Evolutionary conservation across 78 protist genomes (phyloP), one percentile per base, ranked within the genome.

Genomic region (Thecamonas trahens): DNA sequence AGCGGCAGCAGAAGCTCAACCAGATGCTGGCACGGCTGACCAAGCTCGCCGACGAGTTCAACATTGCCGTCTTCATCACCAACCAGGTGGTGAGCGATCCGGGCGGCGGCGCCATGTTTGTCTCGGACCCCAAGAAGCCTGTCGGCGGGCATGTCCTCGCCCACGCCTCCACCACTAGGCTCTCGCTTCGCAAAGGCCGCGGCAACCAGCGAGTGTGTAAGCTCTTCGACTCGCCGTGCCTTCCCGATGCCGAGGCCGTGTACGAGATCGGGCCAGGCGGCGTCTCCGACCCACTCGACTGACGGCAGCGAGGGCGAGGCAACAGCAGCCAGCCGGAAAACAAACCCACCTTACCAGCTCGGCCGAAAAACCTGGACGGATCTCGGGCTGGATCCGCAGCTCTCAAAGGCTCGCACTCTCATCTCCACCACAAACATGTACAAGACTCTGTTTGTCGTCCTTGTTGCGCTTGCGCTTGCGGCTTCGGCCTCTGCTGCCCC

Each of bases 61-160:
- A 97, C 37, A 85, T 95, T 7, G 99, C 99, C 7, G 99, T 95
- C 2, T 96, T 96, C 57, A 86, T 97, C 72, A 94, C 98, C 11
- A 96, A 96, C 67, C 99, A 97, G 79, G 99, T 98, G 15, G 99
- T 97, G 17, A 98, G 99, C 5, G 68, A 82, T 38, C 93, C 85
- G 3, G 95, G 87, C 62, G 94, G 87, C 22, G 82, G 55, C n/a
- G 40, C 59, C 37, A 52, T 70, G 79, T 93, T 93, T 44, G 66
- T 53, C 26, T 70, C 86, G 9, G 86, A 87, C 62, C 87, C 94
- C 13, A 84, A 82, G 65, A 93, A 93, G 82, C 99, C 99, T 45
- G 93, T 97, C 67, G 99, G 99, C 52, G 99, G 99, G 58, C 85
- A 98, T 82, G 95, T 98, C 86, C 90, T 98, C 77, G 99, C 99